Evolutionary conservation across 805 yeast genomes (phyloP).

Genomic region (Candida adriatica): DNA sequence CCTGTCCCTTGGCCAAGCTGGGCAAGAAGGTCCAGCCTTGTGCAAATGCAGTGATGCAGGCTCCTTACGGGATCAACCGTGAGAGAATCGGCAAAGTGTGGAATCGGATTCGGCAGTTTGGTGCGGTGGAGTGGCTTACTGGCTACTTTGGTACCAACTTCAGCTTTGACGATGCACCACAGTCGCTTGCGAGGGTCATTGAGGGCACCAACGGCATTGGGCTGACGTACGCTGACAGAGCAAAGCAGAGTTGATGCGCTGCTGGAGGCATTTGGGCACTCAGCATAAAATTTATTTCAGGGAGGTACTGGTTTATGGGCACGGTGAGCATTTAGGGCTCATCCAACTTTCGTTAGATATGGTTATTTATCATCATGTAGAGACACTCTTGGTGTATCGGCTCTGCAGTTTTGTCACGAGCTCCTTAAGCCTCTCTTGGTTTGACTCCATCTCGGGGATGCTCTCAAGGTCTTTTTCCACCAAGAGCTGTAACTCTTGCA

Average conservation of each 20-base stretch:
- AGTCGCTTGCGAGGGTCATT: too few relatives aligned
- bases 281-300: too few relatives aligned
- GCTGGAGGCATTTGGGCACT: too few relatives aligned
- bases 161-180: too few relatives aligned
- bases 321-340: too few relatives aligned
- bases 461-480: constrained; percentile 4
- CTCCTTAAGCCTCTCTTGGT: background rate
- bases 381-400: constrained; percentile 1
- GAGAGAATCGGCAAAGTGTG: constrained; percentile 9
- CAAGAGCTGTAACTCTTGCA: constrained; percentile 3
- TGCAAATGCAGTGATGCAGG: background rate
- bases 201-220: background rate
- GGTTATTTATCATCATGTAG: background rate
- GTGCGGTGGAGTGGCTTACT: constrained; percentile 7
- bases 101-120: constrained; percentile 11
- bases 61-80: constrained; percentile 4
- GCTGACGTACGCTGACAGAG: constrained; percentile 3
- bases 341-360: background rate
- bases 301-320: too few relatives aligned
- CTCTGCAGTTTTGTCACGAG: constrained; percentile 2
- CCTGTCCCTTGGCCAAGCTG: constrained; percentile 2
- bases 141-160: background rate
- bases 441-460: background rate
- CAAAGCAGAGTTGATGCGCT: constrained; percentile 3
- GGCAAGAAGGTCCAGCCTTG: background rate